Evolutionary conservation across 2,329 filamentous ascomycete genomes (phyloP).

Genomic region (Ophiostoma angusticollis): DNA sequence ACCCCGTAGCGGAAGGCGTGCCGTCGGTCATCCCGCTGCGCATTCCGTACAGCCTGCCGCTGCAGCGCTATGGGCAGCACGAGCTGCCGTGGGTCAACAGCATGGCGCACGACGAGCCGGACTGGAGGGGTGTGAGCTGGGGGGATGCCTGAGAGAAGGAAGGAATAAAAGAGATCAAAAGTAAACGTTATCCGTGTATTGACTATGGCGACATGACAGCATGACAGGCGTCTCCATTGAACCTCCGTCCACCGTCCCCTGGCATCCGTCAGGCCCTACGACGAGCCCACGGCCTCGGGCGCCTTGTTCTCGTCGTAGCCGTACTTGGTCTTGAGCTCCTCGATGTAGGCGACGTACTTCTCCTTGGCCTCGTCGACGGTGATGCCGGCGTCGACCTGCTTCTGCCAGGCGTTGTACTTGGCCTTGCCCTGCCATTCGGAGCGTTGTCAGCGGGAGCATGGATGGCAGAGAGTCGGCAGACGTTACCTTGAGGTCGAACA

Average conservation of each 20-base stretch:
- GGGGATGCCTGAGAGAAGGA: too few relatives aligned
- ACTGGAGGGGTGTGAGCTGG: slow-evolving; percentile 42
- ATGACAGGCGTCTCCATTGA: not conserved
- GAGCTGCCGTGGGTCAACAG: slow-evolving; percentile 72
- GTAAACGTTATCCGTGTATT: too few relatives aligned
- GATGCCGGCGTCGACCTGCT: slow-evolving; percentile 49
- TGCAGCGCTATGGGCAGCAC: slow-evolving; percentile 47
- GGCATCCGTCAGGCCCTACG: too few relatives aligned
- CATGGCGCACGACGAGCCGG: slow-evolving; percentile 43
- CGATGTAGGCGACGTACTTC: slow-evolving; percentile 61
- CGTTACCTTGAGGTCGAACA: slow-evolving; percentile 59
- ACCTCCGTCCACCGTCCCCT: too few relatives aligned
- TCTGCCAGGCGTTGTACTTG: slow-evolving; percentile 69
- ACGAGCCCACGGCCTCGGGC: slow-evolving; percentile 40
- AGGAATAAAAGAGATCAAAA: too few relatives aligned
- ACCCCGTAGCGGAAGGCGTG: too few relatives aligned
- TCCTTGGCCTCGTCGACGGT: slow-evolving; percentile 57
- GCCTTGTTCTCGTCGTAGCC: slow-evolving; percentile 53
- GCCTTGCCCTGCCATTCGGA: slow-evolving; percentile 50
- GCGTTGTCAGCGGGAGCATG: too few relatives aligned
- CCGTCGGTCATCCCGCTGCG: slow-evolving; percentile 50
- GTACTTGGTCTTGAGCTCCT: slow-evolving; percentile 56
- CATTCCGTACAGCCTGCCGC: slow-evolving; percentile 71
- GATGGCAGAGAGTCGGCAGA: too few relatives aligned
- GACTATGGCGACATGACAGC: too few relatives aligned